Evolutionary conservation across 2,329 filamentous ascomycete genomes (phyloP).

Genomic region (Cytospora paraplurivora): DNA sequence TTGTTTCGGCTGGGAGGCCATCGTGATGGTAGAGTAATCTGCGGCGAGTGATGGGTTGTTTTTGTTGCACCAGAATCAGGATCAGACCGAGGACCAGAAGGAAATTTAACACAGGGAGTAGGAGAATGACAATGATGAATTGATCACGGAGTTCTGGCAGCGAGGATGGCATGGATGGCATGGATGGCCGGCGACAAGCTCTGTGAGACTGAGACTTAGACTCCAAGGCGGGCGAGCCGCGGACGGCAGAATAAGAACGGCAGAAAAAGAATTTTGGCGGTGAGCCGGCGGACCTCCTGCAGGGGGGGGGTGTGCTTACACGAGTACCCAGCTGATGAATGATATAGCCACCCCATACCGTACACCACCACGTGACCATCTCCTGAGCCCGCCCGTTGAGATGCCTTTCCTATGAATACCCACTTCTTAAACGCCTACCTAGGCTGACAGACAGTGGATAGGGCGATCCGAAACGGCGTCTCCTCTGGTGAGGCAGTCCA

Average conservation of each 20-base stretch:
- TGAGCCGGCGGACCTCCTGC: neutral
- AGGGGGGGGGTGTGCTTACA: neutral
- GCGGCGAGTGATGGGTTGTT: no score
- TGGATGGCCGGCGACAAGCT: neutral
- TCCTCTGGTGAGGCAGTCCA: no score
- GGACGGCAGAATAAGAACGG: constrained; percentile 13
- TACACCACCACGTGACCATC: no score
- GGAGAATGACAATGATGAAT: no score
- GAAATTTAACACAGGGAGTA: no score
- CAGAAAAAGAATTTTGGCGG: constrained; percentile 23
- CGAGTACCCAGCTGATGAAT: neutral
- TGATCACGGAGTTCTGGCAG: neutral
- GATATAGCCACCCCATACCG: neutral
- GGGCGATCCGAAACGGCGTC: no score
- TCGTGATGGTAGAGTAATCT: constrained; percentile 31
- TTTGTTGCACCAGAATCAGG: no score
- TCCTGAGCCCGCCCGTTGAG: no score
- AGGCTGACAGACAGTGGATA: no score
- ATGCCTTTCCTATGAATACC: no score
- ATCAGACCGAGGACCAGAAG: no score
- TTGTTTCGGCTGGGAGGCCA: constrained; percentile 48
- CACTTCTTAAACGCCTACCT: no score
- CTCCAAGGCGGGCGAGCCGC: neutral
- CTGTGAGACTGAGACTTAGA: neutral
- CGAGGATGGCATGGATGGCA: neutral